A percentile compares a stretch with the other conserved stretches of the same genome.
These are phyloP conservation scores for Fusarium papillatum DNA, from an alignment of 2,329 filamentous ascomycete species.

Conservation along the genomic window DNA sequence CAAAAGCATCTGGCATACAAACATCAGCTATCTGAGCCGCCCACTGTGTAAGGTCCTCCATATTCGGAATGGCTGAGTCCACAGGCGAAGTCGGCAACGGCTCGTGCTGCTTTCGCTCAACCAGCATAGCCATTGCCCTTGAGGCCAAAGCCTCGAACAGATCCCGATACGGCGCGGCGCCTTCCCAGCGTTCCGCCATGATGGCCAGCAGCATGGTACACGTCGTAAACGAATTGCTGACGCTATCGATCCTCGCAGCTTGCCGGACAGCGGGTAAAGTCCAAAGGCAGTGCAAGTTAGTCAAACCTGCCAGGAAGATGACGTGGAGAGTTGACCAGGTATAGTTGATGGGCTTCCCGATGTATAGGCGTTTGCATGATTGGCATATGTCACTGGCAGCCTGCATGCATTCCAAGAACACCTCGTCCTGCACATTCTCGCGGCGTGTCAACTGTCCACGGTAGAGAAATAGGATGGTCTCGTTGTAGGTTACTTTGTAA, in stretches of 20 bases:
- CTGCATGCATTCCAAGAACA: conserved; percentile 38
- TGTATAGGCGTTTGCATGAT: conserved; percentile 33
- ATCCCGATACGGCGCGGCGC: conserved; percentile 48
- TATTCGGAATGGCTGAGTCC: not conserved
- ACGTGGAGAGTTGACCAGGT: conserved; percentile 22
- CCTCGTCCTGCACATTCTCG: conserved; percentile 18
- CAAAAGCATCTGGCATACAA: not conserved
- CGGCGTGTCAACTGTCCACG: conserved; percentile 34
- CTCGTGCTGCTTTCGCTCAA: not conserved
- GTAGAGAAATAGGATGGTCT: conserved; percentile 40
- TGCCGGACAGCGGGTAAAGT: conserved; percentile 36
- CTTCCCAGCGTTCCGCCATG: conserved; percentile 48
- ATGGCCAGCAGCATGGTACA: conserved; percentile 48
- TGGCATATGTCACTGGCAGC: conserved; percentile 30
- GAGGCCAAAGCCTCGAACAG: conserved; percentile 46
- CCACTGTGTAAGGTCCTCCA: not conserved
- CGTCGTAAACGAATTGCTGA: conserved; percentile 45
- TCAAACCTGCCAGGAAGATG: conserved; percentile 22
- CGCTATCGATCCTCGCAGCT: conserved; percentile 15
- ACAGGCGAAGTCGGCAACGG: not conserved
- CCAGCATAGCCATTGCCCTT: not conserved
- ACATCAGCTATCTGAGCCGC: not conserved
- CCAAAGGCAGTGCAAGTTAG: conserved; percentile 49
- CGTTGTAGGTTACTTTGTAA: conserved; percentile 26
- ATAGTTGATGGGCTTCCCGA: conserved; percentile 23